phyloP scores from a whole-genome alignment of 306 rosid species.

The Herpetospermum pedunculosum region DNA sequence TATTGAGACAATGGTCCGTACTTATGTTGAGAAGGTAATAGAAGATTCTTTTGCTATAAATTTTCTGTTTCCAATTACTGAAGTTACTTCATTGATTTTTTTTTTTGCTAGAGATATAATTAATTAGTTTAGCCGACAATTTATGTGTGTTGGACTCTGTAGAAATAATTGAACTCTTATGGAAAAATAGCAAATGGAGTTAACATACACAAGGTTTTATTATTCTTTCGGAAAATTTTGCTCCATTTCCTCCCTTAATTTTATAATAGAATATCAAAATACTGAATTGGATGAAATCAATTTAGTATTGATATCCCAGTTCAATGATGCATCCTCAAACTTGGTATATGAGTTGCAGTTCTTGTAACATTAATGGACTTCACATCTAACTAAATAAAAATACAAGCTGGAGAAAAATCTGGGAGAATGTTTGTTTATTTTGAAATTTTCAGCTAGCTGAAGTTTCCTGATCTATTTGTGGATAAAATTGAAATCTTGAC shows the following conservation, averaged over 20 bases:
- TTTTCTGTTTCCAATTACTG: background rate
- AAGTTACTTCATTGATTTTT: background rate
- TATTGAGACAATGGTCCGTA: conserved; percentile 60
- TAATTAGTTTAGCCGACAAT: background rate
- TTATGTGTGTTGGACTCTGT: background rate
- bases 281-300: background rate
- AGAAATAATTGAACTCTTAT: background rate
- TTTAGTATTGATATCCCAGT: background rate
- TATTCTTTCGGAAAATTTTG: background rate
- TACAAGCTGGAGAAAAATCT: background rate
- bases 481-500: background rate
- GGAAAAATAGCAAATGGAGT: background rate
- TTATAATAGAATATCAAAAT: background rate
- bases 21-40: conserved; percentile 60
- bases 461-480: background rate
- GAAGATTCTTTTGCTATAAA: background rate
- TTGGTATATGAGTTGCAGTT: background rate
- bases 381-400: background rate
- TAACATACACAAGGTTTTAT: background rate
- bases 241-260: background rate
- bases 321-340: background rate
- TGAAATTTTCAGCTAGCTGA: background rate
- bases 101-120: background rate
- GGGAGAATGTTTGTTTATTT: background rate
- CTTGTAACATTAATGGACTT: background rate